A percentile compares a stretch with the other conserved stretches of the same genome.
Conservation (phyloP, 768 basidiomycete genomes). For the Lentinula lateritia region DNA sequence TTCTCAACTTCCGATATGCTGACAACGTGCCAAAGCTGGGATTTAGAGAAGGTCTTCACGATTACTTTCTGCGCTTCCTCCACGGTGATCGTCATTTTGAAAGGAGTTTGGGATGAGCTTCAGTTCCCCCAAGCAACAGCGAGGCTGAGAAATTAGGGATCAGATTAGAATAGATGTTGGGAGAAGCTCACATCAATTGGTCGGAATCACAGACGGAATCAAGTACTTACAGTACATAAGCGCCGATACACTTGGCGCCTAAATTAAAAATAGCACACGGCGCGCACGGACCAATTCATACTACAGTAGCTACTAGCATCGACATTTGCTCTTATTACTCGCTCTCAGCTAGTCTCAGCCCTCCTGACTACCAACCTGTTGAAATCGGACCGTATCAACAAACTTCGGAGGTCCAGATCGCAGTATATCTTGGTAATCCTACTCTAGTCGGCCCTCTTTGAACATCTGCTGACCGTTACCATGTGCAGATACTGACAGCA, state of each 20-base stretch:
- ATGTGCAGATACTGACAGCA: not conserved
- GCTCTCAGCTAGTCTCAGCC: not conserved
- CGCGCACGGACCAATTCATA: not conserved
- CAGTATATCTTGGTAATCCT: not conserved
- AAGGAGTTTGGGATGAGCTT: too few species aligned
- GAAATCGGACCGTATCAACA: not conserved
- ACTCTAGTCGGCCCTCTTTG: not conserved
- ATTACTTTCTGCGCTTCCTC: not conserved
- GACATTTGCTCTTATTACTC: not conserved
- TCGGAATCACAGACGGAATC: too few species aligned
- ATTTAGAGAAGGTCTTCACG: not conserved
- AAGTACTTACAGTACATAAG: not conserved
- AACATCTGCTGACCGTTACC: conserved; percentile 1
- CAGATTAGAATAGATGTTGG: too few species aligned
- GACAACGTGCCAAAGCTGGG: not conserved
- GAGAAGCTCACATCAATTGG: too few species aligned
- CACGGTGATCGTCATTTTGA: not conserved
- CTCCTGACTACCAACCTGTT: not conserved
- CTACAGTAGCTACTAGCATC: not conserved
- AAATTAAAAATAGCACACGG: too few species aligned
- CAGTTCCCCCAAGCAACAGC: too few species aligned
- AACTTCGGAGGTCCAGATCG: too few species aligned
- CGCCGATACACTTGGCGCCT: not conserved
- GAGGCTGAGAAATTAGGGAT: too few species aligned
- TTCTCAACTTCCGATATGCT: not conserved